Evolutionary conservation across 139 green algal genomes (phyloP).

Genomic region (Chlorella sp.): DNA sequence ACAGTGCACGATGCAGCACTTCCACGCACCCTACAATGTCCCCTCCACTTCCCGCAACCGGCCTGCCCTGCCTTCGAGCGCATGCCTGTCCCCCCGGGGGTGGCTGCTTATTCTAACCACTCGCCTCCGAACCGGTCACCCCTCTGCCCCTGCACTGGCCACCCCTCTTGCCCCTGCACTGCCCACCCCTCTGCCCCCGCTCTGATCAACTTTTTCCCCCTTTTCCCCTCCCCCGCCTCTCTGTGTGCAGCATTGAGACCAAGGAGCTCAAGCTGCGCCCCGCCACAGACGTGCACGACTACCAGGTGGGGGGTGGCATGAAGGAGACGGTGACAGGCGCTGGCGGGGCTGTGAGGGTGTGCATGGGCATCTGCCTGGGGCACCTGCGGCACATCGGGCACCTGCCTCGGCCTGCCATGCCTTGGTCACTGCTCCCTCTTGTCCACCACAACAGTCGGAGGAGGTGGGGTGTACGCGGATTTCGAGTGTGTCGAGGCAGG

Average conservation of each 20-base stretch:
- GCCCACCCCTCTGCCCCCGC: background rate
- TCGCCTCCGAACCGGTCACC: background rate
- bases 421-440: no score
- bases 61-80: background rate
- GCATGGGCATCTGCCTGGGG: no score
- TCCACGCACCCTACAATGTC: no score
- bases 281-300: slow-evolving; percentile 84
- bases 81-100: background rate
- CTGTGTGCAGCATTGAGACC: slow-evolving; percentile 52
- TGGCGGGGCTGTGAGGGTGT: background rate
- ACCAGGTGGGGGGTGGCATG: slow-evolving; percentile 44
- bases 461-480: no score
- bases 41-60: background rate
- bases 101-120: no score
- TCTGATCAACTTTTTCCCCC: background rate
- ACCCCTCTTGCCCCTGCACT: background rate
- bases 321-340: background rate
- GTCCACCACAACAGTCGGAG: no score
- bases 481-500: no score
- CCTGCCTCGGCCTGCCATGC: no score
- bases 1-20: no score
- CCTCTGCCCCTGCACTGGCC: no score
- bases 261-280: slow-evolving; percentile 90
- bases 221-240: background rate
- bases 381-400: no score